Base-by-base conservation (phyloP, 176 grass and related monocot species). In the Leersia perrieri region DNA sequence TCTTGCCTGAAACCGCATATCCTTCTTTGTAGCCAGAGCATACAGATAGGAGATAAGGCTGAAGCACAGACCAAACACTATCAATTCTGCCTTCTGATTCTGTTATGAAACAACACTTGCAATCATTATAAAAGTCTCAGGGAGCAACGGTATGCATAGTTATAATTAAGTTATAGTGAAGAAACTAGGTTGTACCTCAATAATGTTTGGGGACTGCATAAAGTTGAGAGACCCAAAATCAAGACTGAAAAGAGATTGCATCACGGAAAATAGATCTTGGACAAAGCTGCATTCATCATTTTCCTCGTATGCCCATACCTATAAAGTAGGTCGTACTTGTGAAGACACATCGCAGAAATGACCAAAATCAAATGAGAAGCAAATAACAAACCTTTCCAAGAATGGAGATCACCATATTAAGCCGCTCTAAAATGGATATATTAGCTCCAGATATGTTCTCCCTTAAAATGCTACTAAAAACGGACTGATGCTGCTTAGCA, bases 231-330 rank as follows among this genome's bases (percentile, higher is more conserved):
- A 88, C 22, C 72, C 82, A 70, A 83, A 70, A 82, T 91, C 90
- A 14, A 85, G 72, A 74, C 70, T 86, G 74, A 98, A 93, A 86
- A 93, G 64, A 87, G 76, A 82, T 44, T 76, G 68, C 95, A 91
- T 91, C 86, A 91, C 86, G 68, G 78, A 81, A 84, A 98, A 98
- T 27, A 98, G 90, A 62, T 86, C 84, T 84, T 98, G 90, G 79
- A 90, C 68, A 84, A 93, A 89, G 28, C 95, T 91, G 82, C 82
- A 89, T 38, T 98, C 86, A 33, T 98, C 92, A 84, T 93, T 88
- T 91, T 98, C 95, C 83, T 93, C 92, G 1, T 95, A 98, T 16
- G 95, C 66, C 95, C 95, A 98, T 42, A 98, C 90, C 95, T 98
- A 85, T 16, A 63, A 47, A 88, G 58, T 75, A 35, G 11, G 64